Evolutionary conservation across 1,139 yeast species (phyloP).

Genomic region (Hansenula anomala): DNA sequence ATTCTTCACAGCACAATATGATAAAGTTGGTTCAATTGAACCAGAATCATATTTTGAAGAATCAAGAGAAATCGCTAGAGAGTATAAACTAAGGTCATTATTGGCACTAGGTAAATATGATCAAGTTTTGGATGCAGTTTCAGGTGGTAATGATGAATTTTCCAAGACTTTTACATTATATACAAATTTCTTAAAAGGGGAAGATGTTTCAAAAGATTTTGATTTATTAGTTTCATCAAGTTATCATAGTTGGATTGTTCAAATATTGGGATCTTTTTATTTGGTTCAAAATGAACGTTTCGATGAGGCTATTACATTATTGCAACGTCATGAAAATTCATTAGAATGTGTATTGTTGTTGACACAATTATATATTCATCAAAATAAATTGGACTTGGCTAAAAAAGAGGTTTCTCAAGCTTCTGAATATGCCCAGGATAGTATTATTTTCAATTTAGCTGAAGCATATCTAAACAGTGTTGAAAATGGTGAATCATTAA

Average conservation of each 20-base stretch:
- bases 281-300: conserved; percentile 7
- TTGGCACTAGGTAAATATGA: conserved; percentile 8
- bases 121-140: conserved; percentile 3
- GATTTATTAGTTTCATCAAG: conserved; percentile 9
- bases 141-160: background rate
- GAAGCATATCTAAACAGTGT: conserved; percentile 61
- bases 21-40: conserved; percentile 8
- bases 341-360: conserved; percentile 18
- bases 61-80: conserved; percentile 6
- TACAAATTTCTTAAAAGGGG: conserved; percentile 9
- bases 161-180: conserved; percentile 8
- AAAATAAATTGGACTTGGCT: conserved; percentile 15
- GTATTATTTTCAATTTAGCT: conserved; percentile 59
- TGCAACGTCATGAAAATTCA: conserved; percentile 13
- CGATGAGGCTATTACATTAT: conserved; percentile 17
- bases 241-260: conserved; percentile 9
- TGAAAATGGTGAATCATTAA: conserved; percentile 53
- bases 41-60: conserved; percentile 10
- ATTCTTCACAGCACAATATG: conserved; percentile 19
- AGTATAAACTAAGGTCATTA: conserved; percentile 17
- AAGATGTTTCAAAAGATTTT: conserved; percentile 9
- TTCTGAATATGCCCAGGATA: conserved; percentile 52
- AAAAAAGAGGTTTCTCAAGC: conserved; percentile 13
- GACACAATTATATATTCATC: conserved; percentile 14
- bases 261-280: conserved; percentile 18